Base-by-base conservation (phyloP, 2,329 filamentous ascomycete species). In the Plenodomus biglobosus region DNA sequence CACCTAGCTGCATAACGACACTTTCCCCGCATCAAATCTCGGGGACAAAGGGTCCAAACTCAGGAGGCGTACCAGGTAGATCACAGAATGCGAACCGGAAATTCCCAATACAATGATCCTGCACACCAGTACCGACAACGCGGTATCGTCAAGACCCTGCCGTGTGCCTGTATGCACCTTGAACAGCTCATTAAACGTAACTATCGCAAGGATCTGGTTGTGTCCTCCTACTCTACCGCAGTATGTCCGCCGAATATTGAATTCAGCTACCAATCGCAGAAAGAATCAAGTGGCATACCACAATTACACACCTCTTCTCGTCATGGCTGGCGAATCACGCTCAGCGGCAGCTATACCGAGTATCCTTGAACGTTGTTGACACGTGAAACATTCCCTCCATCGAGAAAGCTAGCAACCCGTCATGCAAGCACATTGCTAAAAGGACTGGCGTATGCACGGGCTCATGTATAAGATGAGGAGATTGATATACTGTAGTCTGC, bases 131-230 rank as follows among this genome's bases (percentile, higher is more conserved):
- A 50, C 54, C 54, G 48, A 52, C 7, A 37, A 16, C 22, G 41
- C 27, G 54, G 54, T 50, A 55, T 40, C 16, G 34, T 46, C 49
- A 36, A 30, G 21, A 39, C 46, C 46, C 48, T 50, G 49, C 41
- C 40, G 24, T 20, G 50, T 57, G 50, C 46, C 52, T 44, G 48
- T 43, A 47, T 50, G 43, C 48, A 15, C 27, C 13, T 8, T 6
- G 37, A 21, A 6, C 13, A 8, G 27, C 27, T 10, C 27, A 24
- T 24, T 10, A 15, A 32, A 32, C 11, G 22, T 6, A 24, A 24
- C 22, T 24, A 24, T 15, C 27, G 11, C 27, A 32, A 32, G 8
- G 27, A 15, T 11, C 22, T 6, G 22, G 22, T n/a, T n/a, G n/a
- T n/a, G n/a, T n/a, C n/a, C 22, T 5, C 22, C 27, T 32, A 15